Evolutionary conservation across 2,329 filamentous ascomycete species (phyloP).

Genomic region (Sphaerulina musiva): DNA sequence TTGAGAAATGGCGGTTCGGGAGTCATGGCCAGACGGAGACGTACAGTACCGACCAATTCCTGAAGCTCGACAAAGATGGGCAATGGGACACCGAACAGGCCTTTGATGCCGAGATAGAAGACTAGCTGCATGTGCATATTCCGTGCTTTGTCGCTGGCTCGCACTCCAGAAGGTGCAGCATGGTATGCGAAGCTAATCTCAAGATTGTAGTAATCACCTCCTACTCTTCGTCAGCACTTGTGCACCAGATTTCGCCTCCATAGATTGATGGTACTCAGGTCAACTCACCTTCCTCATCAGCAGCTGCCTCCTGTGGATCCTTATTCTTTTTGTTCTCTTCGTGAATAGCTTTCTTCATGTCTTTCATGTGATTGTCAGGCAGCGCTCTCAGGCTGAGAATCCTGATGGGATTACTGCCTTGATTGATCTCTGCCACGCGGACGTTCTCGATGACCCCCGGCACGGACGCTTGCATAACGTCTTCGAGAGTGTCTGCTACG

Average conservation of each 20-base stretch:
- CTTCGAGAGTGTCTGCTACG: slow-evolving; percentile 86
- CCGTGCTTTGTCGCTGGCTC: slow-evolving; percentile 67
- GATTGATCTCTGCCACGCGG: slow-evolving; percentile 87
- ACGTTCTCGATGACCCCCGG: slow-evolving; percentile 90
- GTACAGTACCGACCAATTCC: slow-evolving; percentile 80
- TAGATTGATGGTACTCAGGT: not conserved
- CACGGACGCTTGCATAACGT: slow-evolving; percentile 94
- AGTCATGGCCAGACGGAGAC: slow-evolving; percentile 74
- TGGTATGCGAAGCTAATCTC: slow-evolving; percentile 90
- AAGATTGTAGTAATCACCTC: slow-evolving; percentile 82
- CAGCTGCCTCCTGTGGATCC: slow-evolving; percentile 78
- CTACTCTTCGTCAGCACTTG: not conserved
- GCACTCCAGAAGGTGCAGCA: slow-evolving; percentile 64
- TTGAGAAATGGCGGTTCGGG: slow-evolving; percentile 91
- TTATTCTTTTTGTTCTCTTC: slow-evolving; percentile 72
- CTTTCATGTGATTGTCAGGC: slow-evolving; percentile 70
- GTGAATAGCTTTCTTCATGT: slow-evolving; percentile 74
- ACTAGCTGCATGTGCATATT: slow-evolving; percentile 98
- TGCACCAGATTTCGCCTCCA: not conserved
- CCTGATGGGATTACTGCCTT: slow-evolving; percentile 83
- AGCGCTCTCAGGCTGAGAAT: slow-evolving; percentile 82
- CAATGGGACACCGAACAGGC: slow-evolving; percentile 79
- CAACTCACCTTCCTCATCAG: slow-evolving; percentile 66
- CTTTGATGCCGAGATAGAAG: slow-evolving; percentile 86
- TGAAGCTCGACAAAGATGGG: slow-evolving; percentile 87